Base-by-base conservation (phyloP, 2,329 filamentous ascomycete species). In the Aspergillus japonicus region DNA sequence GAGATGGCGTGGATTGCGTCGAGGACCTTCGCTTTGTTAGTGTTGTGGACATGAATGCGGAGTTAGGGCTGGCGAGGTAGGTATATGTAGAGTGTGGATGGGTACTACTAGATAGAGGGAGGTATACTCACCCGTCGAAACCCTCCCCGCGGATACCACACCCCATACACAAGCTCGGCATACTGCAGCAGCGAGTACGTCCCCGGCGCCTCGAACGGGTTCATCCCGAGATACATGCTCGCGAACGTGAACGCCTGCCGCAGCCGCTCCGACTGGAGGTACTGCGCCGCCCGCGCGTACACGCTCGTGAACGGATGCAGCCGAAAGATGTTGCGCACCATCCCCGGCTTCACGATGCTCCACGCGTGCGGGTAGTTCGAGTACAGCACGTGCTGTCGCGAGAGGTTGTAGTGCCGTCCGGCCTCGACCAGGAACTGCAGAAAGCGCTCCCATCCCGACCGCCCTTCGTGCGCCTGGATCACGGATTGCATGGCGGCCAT, bases 171-270 rank as follows among this genome's bases (percentile, higher is more conserved):
- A 33, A 91, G 75, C 75, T 92, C 89, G 0, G 89, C 89, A 71
- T 91, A 92, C 73, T 91, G 89, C 54, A 92, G 77, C 60, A 92
- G 73, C 52, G 83, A 87, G 75, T 92, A 92, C 2, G 89, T 91
- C 3, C 86, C 88, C 0, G 89, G 89, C 0, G 89, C 89, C 69
- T 90, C 87, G 69, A 89, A 92, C 0, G 89, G 89, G 57, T 82
- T 87, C 89, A 92, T 92, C 0, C 89, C 89, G 86, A 92, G 89
- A 69, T 92, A 92, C 89, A 92, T 92, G 66, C 87, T 91, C 23
- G 85, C 88, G 73, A 92, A 92, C 0, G 89, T 91, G 64, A 92
- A 92, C 0, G 89, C 88, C 26, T 88, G 77, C 61, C 89, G 79
- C 67, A 92, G 69, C 59, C 88, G 79, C 69, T 91, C 89, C 0